Percentiles rank a stretch among this genome's conserved stretches.
Evolutionary conservation across 805 yeast species (phyloP).

Genomic region (Suhomyces sp.): DNA sequence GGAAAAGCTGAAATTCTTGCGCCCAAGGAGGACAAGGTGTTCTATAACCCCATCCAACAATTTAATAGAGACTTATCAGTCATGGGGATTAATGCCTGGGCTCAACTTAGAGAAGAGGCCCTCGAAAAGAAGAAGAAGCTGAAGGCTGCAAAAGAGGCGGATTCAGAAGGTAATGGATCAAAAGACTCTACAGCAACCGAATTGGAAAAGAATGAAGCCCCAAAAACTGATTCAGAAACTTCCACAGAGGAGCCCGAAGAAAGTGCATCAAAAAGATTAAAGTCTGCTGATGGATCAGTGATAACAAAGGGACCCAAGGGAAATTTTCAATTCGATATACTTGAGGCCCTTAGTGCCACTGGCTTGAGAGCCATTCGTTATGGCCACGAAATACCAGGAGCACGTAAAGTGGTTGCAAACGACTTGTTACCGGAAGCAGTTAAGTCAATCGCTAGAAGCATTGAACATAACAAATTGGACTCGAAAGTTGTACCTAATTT

Average conservation of each 20-base stretch:
- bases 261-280: slow-evolving; percentile 15
- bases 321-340: slow-evolving; percentile 52
- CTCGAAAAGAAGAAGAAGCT: slow-evolving; percentile 26
- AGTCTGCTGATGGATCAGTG: too few relatives aligned
- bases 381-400: slow-evolving; percentile 84
- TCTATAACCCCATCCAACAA: slow-evolving; percentile 95
- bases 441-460: slow-evolving; percentile 69
- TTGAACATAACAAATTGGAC: slow-evolving; percentile 60
- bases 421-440: slow-evolving; percentile 88
- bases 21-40: slow-evolving; percentile 80
- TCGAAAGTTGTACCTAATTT: slow-evolving; percentile 62
- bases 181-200: slow-evolving; percentile 11
- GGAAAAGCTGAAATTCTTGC: slow-evolving; percentile 83
- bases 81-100: slow-evolving; percentile 84
- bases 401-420: slow-evolving; percentile 77
- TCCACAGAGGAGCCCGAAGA: slow-evolving; percentile 4
- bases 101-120: slow-evolving; percentile 52
- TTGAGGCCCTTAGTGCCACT: slow-evolving; percentile 93
- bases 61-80: slow-evolving; percentile 91
- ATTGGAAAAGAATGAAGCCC: slow-evolving; percentile 34
- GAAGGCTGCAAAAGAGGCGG: slow-evolving; percentile 9
- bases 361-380: slow-evolving; percentile 93
- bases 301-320: slow-evolving; percentile 2
- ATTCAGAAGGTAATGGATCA: slow-evolving; percentile 17
- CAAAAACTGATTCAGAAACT: not conserved